phyloP scores from a whole-genome alignment of 2,329 filamentous ascomycete genomes.

The Ceratocystis variospora region DNA sequence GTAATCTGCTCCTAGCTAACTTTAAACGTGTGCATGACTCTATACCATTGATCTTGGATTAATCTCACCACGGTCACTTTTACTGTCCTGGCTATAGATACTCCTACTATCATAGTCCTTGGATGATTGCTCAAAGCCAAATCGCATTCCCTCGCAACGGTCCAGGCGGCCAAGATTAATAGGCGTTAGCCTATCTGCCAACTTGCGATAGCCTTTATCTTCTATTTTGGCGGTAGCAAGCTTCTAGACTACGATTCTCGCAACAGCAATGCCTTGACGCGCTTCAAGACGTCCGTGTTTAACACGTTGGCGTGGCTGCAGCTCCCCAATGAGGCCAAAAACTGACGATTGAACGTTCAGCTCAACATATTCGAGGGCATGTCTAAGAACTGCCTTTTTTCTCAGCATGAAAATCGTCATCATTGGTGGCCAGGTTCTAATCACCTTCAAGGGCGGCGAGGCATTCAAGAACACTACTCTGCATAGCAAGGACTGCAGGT shows the following conservation, averaged over 20 bases:
- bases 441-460: constrained; percentile 64
- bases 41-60: constrained; percentile 57
- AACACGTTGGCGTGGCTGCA: constrained; percentile 62
- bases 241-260: constrained; percentile 38
- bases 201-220: constrained; percentile 41
- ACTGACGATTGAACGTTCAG: constrained; percentile 70
- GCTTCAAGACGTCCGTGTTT: constrained; percentile 48
- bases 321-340: constrained; percentile 72
- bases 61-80: constrained; percentile 53
- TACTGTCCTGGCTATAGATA: constrained; percentile 35
- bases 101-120: constrained; percentile 26
- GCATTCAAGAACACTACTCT: constrained; percentile 58
- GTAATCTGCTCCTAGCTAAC: constrained; percentile 31
- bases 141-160: constrained; percentile 57
- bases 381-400: constrained; percentile 64
- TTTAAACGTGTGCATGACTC: constrained; percentile 44
- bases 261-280: constrained; percentile 29
- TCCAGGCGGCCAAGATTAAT: constrained; percentile 56
- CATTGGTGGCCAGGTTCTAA: constrained; percentile 71
- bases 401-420: constrained; percentile 66
- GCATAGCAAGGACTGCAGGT: constrained; percentile 63
- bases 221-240: constrained; percentile 46
- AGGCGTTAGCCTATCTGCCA: constrained; percentile 48
- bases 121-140: constrained; percentile 42
- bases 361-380: constrained; percentile 83